Evolutionary conservation across 140 eudicot species (phyloP).

Genomic region (Cichorium intybus): DNA sequence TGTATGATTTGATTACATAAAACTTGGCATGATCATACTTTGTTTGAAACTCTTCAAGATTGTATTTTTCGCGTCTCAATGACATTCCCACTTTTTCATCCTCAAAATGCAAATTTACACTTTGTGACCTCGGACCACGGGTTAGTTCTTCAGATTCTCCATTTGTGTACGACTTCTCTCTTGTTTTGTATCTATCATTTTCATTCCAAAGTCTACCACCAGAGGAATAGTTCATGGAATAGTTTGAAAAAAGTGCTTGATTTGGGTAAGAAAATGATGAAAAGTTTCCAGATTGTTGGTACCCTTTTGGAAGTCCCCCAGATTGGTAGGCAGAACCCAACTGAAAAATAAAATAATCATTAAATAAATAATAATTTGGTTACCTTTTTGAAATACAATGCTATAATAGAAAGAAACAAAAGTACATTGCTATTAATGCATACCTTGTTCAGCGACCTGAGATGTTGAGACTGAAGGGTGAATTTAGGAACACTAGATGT

Average conservation of each 20-base stretch:
- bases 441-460: conserved; percentile 59
- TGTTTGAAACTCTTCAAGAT: conserved; percentile 51
- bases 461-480: conserved; percentile 40
- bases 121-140: conserved; percentile 79
- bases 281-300: conserved; percentile 39
- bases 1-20: conserved; percentile 77
- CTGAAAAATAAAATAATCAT: conserved; percentile 27
- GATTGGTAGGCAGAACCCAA: conserved; percentile 49
- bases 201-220: conserved; percentile 37
- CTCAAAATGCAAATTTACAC: conserved; percentile 21
- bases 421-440: too few species aligned
- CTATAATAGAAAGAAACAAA: too few species aligned
- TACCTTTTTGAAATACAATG: too few species aligned
- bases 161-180: conserved; percentile 45
- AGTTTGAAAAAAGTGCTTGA: conserved; percentile 41
- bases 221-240: conserved; percentile 41
- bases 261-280: conserved; percentile 45
- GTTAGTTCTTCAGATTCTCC: conserved; percentile 67
- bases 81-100: conserved; percentile 33
- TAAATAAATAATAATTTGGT: too few species aligned
- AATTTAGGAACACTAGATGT: conserved; percentile 38
- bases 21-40: conserved; percentile 70
- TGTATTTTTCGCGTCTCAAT: conserved; percentile 41
- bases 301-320: conserved; percentile 36
- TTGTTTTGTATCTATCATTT: conserved; percentile 30